Conservation (phyloP, 2,329 filamentous ascomycete species). For the Scedosporium apiospermum region DNA sequence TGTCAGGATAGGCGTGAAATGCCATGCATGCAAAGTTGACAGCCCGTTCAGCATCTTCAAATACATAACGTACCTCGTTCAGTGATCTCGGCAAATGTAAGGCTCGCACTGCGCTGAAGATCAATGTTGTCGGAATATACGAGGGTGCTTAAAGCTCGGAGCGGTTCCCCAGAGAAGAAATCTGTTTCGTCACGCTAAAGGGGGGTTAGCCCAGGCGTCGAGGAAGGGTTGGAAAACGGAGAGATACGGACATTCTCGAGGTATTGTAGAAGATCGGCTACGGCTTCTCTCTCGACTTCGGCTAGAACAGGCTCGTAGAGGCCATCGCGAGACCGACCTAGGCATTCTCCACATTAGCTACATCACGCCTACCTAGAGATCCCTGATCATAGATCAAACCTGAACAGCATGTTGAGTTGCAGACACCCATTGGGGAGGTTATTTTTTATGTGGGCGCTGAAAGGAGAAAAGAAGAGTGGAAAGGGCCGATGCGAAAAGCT, state of each 20-base stretch:
- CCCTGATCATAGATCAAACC: slow-evolving; percentile 16
- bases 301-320: slow-evolving; percentile 82
- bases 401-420: slow-evolving; percentile 51
- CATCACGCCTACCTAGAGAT: not conserved
- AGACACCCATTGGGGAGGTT: slow-evolving; percentile 45
- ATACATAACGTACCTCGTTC: slow-evolving; percentile 67
- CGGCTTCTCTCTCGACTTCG: slow-evolving; percentile 93
- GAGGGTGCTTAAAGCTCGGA: slow-evolving; percentile 86
- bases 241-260: slow-evolving; percentile 73
- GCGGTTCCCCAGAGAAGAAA: slow-evolving; percentile 93
- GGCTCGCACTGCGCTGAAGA: slow-evolving; percentile 88
- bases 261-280: slow-evolving; percentile 89
- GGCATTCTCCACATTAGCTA: not conserved
- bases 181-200: slow-evolving; percentile 85
- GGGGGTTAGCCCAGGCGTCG: slow-evolving; percentile 18
- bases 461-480: not conserved
- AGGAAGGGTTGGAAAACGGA: slow-evolving; percentile 2
- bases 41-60: too few species aligned
- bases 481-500: not conserved
- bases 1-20: too few species aligned
- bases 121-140: slow-evolving; percentile 99
- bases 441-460: not conserved
- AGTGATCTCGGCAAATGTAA: slow-evolving; percentile 98
- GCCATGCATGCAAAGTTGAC: too few species aligned
- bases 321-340: slow-evolving; percentile 69